Conservation (phyloP, 352 stramenopile species). For the Phytophthora rubi region DNA sequence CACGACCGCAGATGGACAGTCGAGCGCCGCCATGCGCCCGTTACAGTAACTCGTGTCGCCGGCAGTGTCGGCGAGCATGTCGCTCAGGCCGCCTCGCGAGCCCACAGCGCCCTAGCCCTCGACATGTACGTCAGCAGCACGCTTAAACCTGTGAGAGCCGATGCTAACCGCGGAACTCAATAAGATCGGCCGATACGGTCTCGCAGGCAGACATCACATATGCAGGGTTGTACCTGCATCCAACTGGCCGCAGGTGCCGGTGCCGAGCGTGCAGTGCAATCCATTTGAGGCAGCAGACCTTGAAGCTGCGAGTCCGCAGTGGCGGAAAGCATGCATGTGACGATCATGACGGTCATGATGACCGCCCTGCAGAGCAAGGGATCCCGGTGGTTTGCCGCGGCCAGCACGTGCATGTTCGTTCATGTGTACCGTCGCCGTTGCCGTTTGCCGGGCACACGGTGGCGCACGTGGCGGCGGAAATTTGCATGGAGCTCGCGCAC, state of each 20-base stretch:
- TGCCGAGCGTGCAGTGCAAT: no score
- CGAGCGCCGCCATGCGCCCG: background rate
- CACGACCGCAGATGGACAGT: conserved; percentile 20
- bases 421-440: background rate
- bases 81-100: no score
- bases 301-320: background rate
- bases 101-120: background rate
- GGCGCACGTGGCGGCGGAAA: no score
- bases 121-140: background rate
- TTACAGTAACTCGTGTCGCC: no score
- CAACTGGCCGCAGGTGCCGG: background rate
- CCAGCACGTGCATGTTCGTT: no score
- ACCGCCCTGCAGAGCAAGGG: background rate
- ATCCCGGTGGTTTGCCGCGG: conserved; percentile 6
- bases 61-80: no score
- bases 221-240: background rate
- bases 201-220: background rate
- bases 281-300: background rate
- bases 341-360: background rate
- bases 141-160: conserved; percentile 26
- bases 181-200: conserved; percentile 7
- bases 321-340: background rate
- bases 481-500: conserved; percentile 5
- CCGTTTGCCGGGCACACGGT: background rate
- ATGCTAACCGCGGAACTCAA: background rate